Evolutionary conservation across 2,329 filamentous ascomycete species (phyloP).

Genomic region (Diplodia seriata): DNA sequence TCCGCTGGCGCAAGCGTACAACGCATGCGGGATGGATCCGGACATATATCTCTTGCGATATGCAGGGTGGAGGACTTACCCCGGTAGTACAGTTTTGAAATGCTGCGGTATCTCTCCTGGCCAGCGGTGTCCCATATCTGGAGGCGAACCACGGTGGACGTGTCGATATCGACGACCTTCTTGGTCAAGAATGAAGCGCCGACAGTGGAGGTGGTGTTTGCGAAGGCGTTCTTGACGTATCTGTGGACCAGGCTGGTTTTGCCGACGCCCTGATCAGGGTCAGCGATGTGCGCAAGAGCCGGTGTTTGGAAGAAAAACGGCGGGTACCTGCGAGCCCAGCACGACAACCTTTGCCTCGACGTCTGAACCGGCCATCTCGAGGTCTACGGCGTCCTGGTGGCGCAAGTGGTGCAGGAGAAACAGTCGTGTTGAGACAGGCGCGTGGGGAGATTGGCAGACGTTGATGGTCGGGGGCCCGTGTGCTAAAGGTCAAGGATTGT

Average conservation of each 20-base stretch:
- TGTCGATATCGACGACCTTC: conserved; percentile 76
- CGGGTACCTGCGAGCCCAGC: conserved; percentile 70
- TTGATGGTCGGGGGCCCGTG: conserved; percentile 14
- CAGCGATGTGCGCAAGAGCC: conserved; percentile 71
- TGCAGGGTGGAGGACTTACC: conserved; percentile 40
- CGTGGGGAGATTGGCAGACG: conserved; percentile 7
- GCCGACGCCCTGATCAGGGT: conserved; percentile 72
- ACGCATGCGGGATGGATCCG: conserved; percentile 1
- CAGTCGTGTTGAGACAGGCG: conserved; percentile 37
- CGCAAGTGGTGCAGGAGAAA: conserved; percentile 23
- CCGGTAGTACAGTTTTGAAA: conserved; percentile 94
- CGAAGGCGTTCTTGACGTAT: conserved; percentile 74
- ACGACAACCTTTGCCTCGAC: conserved; percentile 84
- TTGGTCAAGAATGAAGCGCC: conserved; percentile 68
- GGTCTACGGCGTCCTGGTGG: background rate
- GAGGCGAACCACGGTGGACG: conserved; percentile 84
- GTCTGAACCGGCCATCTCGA: conserved; percentile 50
- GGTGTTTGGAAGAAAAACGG: conserved; percentile 73
- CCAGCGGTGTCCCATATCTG: conserved; percentile 98
- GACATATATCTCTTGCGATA: background rate
- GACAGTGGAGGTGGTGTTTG: conserved; percentile 55
- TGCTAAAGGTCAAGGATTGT: conserved; percentile 14
- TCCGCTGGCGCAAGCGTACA: background rate
- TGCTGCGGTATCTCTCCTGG: conserved; percentile 93
- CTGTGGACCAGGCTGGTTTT: conserved; percentile 81